Percentiles rank a stretch among this genome's conserved stretches.
phyloP scores from a whole-genome alignment of 768 basidiomycete species.

The Sarcodon aspratus region DNA sequence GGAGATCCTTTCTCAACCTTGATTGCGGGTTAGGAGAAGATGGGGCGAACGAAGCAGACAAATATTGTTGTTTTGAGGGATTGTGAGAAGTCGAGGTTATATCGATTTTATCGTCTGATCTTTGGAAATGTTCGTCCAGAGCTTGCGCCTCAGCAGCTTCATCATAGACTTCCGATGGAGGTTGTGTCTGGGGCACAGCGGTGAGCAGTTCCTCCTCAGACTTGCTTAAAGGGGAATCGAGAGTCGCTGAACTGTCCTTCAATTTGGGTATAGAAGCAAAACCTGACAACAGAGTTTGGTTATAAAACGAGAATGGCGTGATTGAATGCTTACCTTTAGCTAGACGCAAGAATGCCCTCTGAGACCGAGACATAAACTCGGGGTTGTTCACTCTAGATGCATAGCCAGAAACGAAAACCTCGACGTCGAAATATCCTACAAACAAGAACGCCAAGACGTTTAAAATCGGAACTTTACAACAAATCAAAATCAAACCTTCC shows the following conservation, averaged over 20 bases:
- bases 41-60: not conserved
- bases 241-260: constrained; percentile 6
- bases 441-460: not conserved
- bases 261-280: constrained; percentile 64
- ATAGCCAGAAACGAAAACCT: constrained; percentile 69
- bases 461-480: not conserved
- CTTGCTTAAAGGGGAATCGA: constrained; percentile 9
- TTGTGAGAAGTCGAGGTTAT: constrained; percentile 5
- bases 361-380: constrained; percentile 58
- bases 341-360: constrained; percentile 62
- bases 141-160: constrained; percentile 38
- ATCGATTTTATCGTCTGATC: constrained; percentile 16
- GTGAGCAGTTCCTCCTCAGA: constrained; percentile 41
- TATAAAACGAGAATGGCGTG: constrained; percentile 1
- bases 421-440: constrained; percentile 52
- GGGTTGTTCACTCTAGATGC: constrained; percentile 49
- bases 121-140: constrained; percentile 41
- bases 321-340: constrained; percentile 49
- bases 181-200: constrained; percentile 38
- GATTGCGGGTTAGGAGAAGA: not conserved
- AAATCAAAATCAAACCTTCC: constrained; percentile 16
- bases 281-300: constrained; percentile 25
- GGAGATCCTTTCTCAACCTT: constrained; percentile 22
- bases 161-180: constrained; percentile 48
- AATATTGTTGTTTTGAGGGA: constrained; percentile 1